Evolutionary conservation across 1,284 basidiomycete species (phyloP), one percentile per base, ranked within the genome.

Genomic region (Phylloboletellus chloephorus): DNA sequence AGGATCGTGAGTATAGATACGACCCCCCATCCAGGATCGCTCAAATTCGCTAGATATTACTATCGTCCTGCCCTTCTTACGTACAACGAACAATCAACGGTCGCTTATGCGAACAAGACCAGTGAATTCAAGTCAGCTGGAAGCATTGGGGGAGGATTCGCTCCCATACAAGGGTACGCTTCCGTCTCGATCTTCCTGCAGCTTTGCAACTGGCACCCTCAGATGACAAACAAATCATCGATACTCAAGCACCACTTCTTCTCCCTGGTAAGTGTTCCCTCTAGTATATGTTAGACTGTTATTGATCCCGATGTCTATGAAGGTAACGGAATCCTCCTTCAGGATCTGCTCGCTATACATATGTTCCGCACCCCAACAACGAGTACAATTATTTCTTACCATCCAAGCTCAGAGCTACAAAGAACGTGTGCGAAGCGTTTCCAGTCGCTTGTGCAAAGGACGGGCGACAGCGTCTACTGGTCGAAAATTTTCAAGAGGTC

Each of bases 381-480:
- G 6, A 68, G 61, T 36, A 72, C 69, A 6, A 64, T 72, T 23
- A 65, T 73, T 19, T 66, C 67, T 15, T 69, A 64, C 39, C 71
- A 72, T 29, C 65, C 68, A 0, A 52, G 45, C 22, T 48, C 52
- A 15, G 49, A 58, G 31, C 41, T 52, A 11, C 49, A 55, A 13
- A 54, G 59, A 17, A 66, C 65, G 2, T 59, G 60, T 13, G 66
- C 68, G 1, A 45, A 48, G 28, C 54, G 58, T 26, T 54, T 72
- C 5, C 62, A 58, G 9, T 53, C 52, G 17, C 58, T 69, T 6
- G 57, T 64, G 6, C 51, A 59, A 23, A 58, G 65, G 48, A 64
- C 64, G 6, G 64, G 65, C 11, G 46, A 49, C 24, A 71, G 67
- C 37, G 73, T 76, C 3, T 76, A 77, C 43, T 79, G 76, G 76